These are phyloP conservation scores for Pseudevernia furfuracea DNA, from an alignment of 495 filamentous ascomycete species.

Conservation along the genomic window DNA sequence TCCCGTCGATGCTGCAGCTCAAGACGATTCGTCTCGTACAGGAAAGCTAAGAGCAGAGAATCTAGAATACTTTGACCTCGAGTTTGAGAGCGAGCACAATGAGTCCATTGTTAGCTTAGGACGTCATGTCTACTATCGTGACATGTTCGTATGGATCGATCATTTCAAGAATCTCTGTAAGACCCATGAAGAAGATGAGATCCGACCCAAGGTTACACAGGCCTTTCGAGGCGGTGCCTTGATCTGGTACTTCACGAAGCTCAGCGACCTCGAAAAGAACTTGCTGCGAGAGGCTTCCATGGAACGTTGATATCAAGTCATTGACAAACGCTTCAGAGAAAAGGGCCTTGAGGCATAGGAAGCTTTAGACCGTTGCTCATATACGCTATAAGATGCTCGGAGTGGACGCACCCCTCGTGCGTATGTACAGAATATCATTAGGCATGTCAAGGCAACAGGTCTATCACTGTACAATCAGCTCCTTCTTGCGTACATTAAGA, in stretches of 20 bases:
- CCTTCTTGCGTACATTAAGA: background rate
- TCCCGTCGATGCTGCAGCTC: no score
- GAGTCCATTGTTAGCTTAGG: no score
- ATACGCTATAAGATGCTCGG: no score
- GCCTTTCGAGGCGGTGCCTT: no score
- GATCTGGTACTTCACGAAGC: no score
- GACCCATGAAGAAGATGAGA: background rate
- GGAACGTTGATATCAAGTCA: background rate
- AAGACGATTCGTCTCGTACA: no score
- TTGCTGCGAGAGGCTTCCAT: background rate
- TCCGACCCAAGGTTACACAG: background rate
- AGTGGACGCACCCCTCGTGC: background rate
- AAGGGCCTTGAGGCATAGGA: background rate
- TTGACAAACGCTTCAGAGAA: background rate
- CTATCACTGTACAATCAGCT: background rate
- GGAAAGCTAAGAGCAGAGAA: background rate
- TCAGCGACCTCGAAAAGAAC: slow-evolving; percentile 6
- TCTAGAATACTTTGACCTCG: slow-evolving; percentile 2
- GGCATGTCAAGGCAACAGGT: background rate
- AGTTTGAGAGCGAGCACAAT: no score
- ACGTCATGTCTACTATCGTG: slow-evolving; percentile 8
- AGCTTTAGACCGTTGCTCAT: background rate
- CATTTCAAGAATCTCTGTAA: slow-evolving; percentile 1
- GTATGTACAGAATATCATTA: background rate
- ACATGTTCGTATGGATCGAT: slow-evolving; percentile 4